Conservation (phyloP, 108 stramenopile genomes). For the Stephanodiscus minutulus region DNA sequence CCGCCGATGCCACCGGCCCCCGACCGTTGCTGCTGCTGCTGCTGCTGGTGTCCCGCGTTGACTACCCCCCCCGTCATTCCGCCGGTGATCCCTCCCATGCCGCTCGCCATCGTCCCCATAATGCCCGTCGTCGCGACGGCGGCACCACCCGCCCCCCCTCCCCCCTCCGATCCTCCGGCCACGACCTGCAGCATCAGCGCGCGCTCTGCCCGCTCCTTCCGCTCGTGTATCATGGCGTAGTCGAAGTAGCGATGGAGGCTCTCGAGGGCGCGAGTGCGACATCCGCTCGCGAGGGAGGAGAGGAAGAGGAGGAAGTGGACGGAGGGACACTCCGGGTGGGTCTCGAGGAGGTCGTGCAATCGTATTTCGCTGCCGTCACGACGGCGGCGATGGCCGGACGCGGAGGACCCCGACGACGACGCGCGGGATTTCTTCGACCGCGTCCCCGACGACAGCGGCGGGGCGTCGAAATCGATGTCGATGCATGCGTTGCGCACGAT, state of each 20-base stretch:
- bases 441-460: background rate
- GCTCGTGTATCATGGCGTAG: conserved; percentile 78
- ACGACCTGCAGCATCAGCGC: conserved; percentile 25
- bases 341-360: conserved; percentile 31
- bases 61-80: conserved; percentile 20
- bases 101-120: conserved; percentile 6
- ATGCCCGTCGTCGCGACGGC: background rate
- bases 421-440: background rate
- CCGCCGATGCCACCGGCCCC: conserved; percentile 11
- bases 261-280: conserved; percentile 82
- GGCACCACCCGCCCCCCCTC: conserved; percentile 7
- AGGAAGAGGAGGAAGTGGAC: conserved; percentile 83
- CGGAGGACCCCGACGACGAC: background rate
- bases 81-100: conserved; percentile 23
- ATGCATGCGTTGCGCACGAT: conserved; percentile 37
- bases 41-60: background rate
- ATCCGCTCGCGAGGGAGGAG: conserved; percentile 73
- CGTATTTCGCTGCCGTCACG: background rate
- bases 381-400: conserved; percentile 1
- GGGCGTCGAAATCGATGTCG: conserved; percentile 21
- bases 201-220: conserved; percentile 49
- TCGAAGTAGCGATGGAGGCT: conserved; percentile 93
- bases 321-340: conserved; percentile 80
- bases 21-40: background rate
- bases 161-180: conserved; percentile 18